phyloP scores from a whole-genome alignment of 2,329 filamentous ascomycete species.

The Mollisia scopiformis region DNA sequence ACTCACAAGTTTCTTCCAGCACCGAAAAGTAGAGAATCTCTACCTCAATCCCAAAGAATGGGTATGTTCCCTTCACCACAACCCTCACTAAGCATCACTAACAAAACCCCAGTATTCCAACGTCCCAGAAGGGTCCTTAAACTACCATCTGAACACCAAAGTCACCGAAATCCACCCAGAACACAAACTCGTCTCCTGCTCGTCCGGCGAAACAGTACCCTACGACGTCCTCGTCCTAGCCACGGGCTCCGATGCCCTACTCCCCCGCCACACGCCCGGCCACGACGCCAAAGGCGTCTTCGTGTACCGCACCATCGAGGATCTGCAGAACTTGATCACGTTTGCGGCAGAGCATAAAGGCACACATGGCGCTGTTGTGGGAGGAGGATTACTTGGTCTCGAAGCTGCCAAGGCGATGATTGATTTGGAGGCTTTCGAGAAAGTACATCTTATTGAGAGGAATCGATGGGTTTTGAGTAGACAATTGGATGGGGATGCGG shows the following conservation, averaged over 20 bases:
- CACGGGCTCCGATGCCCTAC: constrained; percentile 82
- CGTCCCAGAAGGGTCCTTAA: constrained; percentile 63
- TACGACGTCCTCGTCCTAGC: constrained; percentile 86
- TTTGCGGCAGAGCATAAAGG: constrained; percentile 71
- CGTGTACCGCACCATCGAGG: constrained; percentile 85
- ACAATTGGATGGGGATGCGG: constrained; percentile 82
- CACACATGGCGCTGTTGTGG: constrained; percentile 75
- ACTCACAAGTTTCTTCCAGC: constrained; percentile 85
- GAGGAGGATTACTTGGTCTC: constrained; percentile 81
- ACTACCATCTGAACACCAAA: constrained; percentile 74
- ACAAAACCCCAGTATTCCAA: constrained; percentile 28
- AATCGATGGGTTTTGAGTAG: constrained; percentile 82
- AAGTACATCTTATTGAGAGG: constrained; percentile 79
- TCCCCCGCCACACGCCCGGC: constrained; percentile 70
- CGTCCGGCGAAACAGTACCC: constrained; percentile 66
- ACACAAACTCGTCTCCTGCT: constrained; percentile 70
- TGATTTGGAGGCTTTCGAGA: constrained; percentile 74
- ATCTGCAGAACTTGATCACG: constrained; percentile 75
- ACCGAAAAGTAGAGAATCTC: constrained; percentile 82
- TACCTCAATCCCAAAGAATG: constrained; percentile 86
- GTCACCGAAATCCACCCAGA: constrained; percentile 69
- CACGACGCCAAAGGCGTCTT: constrained; percentile 83
- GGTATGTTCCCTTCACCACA: constrained; percentile 49
- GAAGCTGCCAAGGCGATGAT: constrained; percentile 93
- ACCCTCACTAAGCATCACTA: neutral